phyloP scores from a whole-genome alignment of 306 rosid genomes.

The Glycyrrhiza uralensis region DNA sequence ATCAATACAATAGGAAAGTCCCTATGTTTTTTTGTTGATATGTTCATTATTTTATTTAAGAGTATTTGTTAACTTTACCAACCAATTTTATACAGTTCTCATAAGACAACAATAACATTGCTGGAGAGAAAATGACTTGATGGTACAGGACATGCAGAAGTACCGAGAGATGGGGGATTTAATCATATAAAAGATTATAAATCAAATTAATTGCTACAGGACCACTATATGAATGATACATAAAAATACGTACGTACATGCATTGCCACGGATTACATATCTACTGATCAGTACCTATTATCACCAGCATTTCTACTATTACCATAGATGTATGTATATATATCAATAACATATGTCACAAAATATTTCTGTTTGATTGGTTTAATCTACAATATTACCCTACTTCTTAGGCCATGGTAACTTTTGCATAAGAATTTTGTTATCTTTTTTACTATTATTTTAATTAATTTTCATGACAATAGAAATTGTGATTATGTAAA shows the following conservation, averaged over 20 bases:
- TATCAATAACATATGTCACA: background rate
- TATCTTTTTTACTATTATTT: background rate
- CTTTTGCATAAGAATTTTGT: background rate
- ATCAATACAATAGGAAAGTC: background rate
- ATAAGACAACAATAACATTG: slow-evolving; percentile 34
- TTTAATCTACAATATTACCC: slow-evolving; percentile 1
- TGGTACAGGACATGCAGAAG: slow-evolving; percentile 31
- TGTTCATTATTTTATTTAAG: background rate
- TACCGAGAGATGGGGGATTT: slow-evolving; percentile 21
- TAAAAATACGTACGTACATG: background rate
- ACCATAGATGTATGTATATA: background rate
- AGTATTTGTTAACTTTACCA: slow-evolving; percentile 20
- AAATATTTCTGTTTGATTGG: background rate
- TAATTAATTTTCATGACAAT: background rate
- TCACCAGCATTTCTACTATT: background rate
- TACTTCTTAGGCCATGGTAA: background rate
- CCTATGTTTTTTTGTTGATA: background rate
- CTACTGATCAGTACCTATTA: background rate
- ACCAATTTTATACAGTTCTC: slow-evolving; percentile 6
- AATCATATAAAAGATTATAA: slow-evolving; percentile 15
- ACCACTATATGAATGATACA: slow-evolving; percentile 22
- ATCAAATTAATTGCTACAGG: slow-evolving; percentile 18
- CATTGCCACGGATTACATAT: background rate
- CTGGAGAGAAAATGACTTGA: slow-evolving; percentile 41
- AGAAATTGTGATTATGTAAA: too few species aligned